Base-by-base conservation (phyloP, 73 alveolate genomes). In the Diophrys sp. region DNA sequence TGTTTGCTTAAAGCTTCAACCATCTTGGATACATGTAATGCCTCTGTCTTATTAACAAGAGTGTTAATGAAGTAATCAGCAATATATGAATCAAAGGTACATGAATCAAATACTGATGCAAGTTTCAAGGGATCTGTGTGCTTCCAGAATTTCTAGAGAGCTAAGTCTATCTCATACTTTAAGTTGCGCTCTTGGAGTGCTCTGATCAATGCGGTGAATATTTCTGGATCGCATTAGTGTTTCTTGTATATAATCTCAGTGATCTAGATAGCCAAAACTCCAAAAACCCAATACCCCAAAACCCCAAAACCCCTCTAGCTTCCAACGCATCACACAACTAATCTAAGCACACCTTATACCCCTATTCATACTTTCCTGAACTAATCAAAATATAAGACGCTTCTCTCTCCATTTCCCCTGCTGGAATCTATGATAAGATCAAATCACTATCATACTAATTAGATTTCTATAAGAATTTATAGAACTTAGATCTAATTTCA, bases 331-430 rank as follows among this genome's bases (percentile, higher is more conserved):
- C 89, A 23, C 30, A 0, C 31, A 81, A 44, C 24, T 81, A 11
- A 26, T 81, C 78, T 1, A 81, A 34, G 72, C 89, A 81, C 5
- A 81, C 30, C 26, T 30, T 44, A 31, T 73, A 73, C 31, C 82
- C 89, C 56, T 81, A 80, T 26, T 62, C 55, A 34, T 81, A 81
- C 54, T 73, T 54, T 33, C 73, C 31, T 1, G 83, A 44, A 24
- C 73, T 81, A 23, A 69, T 75, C 23, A 81, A 56, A 5, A 81
- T 33, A 25, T 69, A 67, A 14, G 76, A 74, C 24, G 27, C 31
- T 56, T 81, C 89, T 57, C 73, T 81, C 53, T 14, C 14, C 34
- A 81, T 56, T 28, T 29, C 53, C 30, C 29, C 67, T 5, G 1
- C 30, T 25, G 89, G 89, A 69, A 81, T 54, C 32, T 28, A 25